Evolutionary conservation across 768 basidiomycete species (phyloP).

Genomic region (Pulveroboletus sp.): DNA sequence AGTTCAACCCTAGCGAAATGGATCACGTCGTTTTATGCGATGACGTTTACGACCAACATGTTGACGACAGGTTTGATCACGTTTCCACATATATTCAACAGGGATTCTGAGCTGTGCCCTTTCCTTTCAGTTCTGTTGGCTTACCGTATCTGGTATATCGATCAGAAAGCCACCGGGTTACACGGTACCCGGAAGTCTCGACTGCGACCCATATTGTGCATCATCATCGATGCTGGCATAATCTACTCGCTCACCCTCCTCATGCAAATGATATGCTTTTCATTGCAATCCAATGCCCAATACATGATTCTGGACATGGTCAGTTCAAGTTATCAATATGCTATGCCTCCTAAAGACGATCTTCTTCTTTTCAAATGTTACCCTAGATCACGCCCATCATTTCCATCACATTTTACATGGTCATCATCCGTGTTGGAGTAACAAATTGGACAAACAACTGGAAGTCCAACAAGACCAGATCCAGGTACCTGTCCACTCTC

Average conservation of each 20-base stretch:
- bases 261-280: not conserved
- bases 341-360: not conserved
- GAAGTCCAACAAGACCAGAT: too few relatives aligned
- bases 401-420: too few relatives aligned
- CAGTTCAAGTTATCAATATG: not conserved
- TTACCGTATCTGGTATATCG: constrained; percentile 5
- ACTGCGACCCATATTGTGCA: not conserved
- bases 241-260: constrained; percentile 2
- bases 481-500: too few relatives aligned
- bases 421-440: too few relatives aligned
- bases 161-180: not conserved
- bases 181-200: not conserved
- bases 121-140: not conserved
- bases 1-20: too few relatives aligned
- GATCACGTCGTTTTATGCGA: too few relatives aligned
- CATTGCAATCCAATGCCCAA: constrained; percentile 1
- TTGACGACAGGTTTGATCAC: constrained; percentile 2
- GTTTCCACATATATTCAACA: not conserved
- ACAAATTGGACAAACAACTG: too few relatives aligned
- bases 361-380: too few relatives aligned
- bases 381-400: too few relatives aligned
- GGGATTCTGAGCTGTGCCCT: not conserved
- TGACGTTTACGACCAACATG: too few relatives aligned
- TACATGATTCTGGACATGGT: constrained; percentile 7
- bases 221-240: constrained; percentile 6